phyloP scores from a whole-genome alignment of 208 protist genomes.

The Wallacemonas sp. region DNA sequence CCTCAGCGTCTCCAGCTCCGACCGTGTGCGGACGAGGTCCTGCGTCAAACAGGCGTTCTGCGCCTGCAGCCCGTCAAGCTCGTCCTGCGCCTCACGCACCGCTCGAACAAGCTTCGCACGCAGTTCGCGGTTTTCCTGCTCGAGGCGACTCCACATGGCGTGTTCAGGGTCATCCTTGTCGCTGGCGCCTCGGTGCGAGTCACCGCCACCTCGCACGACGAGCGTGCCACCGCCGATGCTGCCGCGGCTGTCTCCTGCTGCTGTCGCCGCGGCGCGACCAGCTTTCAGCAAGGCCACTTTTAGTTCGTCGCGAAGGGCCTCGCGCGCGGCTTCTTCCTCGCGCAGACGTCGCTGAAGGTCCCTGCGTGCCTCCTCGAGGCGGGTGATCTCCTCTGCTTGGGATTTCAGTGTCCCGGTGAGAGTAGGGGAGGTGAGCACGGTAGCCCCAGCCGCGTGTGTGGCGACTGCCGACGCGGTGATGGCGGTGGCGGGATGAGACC shows the following conservation, averaged over 20 bases:
- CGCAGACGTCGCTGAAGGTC: slow-evolving; percentile 19
- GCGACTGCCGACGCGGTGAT: not conserved
- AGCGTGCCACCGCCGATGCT: no score
- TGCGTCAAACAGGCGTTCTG: slow-evolving; percentile 15
- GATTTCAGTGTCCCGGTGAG: not conserved
- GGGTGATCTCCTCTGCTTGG: slow-evolving; percentile 1
- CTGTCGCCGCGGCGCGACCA: slow-evolving; percentile 9
- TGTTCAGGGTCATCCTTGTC: not conserved
- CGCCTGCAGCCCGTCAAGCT: slow-evolving; percentile 24
- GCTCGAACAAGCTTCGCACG: not conserved
- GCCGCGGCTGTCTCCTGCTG: slow-evolving; percentile 14
- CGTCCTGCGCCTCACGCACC: slow-evolving; percentile 22
- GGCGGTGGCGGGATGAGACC: not conserved
- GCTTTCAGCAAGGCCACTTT: not conserved
- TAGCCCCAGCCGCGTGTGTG: slow-evolving; percentile 7
- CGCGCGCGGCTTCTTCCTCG: slow-evolving; percentile 16
- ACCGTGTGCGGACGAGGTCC: slow-evolving; percentile 11
- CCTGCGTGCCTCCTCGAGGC: slow-evolving; percentile 15
- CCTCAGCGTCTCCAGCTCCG: slow-evolving; percentile 21
- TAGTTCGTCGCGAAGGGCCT: slow-evolving; percentile 1
- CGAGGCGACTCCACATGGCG: not conserved
- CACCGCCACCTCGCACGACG: no score
- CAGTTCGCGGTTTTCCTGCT: slow-evolving; percentile 2
- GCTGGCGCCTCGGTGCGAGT: no score
- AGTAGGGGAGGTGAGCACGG: not conserved